phyloP scores from a whole-genome alignment of 2,329 filamentous ascomycete genomes.

The Phialocephala subalpina region DNA sequence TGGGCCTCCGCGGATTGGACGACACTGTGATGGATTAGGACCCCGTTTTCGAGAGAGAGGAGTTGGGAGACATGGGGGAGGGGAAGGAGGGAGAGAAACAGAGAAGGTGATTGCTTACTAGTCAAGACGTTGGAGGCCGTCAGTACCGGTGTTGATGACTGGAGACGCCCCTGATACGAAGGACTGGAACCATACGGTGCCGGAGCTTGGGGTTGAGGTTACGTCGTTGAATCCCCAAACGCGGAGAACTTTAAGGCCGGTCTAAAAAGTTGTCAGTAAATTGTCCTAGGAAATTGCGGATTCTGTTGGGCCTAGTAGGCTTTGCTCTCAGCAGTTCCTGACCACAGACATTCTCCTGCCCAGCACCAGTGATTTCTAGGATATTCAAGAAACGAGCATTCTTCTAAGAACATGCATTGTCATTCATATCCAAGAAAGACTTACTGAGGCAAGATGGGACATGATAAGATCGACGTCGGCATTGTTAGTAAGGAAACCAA shows the following conservation, averaged over 20 bases:
- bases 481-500: slow-evolving; percentile 60
- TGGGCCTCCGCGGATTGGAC: slow-evolving; percentile 65
- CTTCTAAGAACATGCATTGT: not conserved
- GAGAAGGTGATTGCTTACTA: too few relatives aligned
- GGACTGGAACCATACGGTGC: slow-evolving; percentile 52
- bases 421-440: slow-evolving; percentile 1
- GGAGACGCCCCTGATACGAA: slow-evolving; percentile 54
- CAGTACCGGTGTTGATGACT: slow-evolving; percentile 68
- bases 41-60: too few relatives aligned
- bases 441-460: slow-evolving; percentile 51
- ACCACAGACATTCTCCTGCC: too few relatives aligned
- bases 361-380: too few relatives aligned
- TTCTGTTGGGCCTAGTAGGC: not conserved
- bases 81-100: too few relatives aligned
- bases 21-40: too few relatives aligned
- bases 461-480: slow-evolving; percentile 62
- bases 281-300: not conserved
- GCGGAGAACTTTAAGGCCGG: slow-evolving; percentile 66
- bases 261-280: slow-evolving; percentile 33
- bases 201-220: slow-evolving; percentile 47
- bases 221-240: slow-evolving; percentile 72
- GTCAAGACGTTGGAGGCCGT: slow-evolving; percentile 71
- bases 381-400: too few relatives aligned
- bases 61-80: too few relatives aligned
- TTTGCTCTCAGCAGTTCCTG: too few relatives aligned